phyloP scores from a whole-genome alignment of 2,329 filamentous ascomycete species.

The Sporothrix inflata region DNA sequence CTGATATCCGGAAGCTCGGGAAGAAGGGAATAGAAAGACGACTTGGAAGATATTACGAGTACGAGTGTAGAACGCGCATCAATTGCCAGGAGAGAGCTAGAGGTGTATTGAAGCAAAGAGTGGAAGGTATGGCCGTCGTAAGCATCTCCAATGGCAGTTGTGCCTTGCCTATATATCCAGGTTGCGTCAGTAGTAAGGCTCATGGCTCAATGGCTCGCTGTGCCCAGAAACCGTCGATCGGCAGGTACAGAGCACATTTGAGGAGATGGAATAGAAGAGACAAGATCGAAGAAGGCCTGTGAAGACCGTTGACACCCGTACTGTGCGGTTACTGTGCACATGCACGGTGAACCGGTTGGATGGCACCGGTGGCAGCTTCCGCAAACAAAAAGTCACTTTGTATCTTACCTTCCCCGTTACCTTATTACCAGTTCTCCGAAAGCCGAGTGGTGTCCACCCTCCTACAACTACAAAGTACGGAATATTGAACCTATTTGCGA shows the following conservation, averaged over 20 bases:
- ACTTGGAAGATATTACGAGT: not conserved
- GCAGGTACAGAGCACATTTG: conserved; percentile 1
- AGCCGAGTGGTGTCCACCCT: not conserved
- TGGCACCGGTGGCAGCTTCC: conserved; percentile 14
- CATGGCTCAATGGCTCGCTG: not conserved
- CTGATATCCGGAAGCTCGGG: conserved; percentile 12
- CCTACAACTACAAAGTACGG: not conserved
- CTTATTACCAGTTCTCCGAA: conserved; percentile 15
- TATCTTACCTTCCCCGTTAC: not conserved
- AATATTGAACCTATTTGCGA: not conserved
- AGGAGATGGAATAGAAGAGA: not conserved
- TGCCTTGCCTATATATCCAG: not conserved
- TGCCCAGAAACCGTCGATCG: conserved; percentile 4
- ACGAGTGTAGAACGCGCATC: not conserved
- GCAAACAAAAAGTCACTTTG: not conserved
- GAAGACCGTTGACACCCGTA: not conserved
- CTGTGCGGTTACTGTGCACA: not conserved
- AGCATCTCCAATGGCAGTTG: not conserved
- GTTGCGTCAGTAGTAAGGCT: conserved; percentile 1
- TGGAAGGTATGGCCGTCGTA: not conserved
- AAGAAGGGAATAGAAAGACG: not conserved
- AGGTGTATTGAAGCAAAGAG: not conserved
- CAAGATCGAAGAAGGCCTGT: not conserved
- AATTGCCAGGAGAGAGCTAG: not conserved
- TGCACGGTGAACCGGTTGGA: not conserved